A percentile compares a stretch with the other conserved stretches of the same genome.
Conservation (phyloP, 208 protist genomes). For the Trypanosoma platydactyli region DNA sequence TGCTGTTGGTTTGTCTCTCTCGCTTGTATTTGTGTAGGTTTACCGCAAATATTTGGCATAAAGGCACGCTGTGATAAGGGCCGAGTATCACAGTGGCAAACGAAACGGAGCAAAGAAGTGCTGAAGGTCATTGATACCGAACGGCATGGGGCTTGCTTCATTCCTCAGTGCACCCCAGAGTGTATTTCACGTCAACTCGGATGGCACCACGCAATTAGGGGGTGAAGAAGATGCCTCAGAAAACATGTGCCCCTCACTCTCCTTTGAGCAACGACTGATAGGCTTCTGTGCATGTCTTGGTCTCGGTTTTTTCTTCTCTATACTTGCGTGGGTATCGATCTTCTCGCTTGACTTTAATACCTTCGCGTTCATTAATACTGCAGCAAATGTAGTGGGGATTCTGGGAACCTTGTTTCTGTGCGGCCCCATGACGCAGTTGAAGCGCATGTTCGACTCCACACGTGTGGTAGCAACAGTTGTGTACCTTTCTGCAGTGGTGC, state of each 20-base stretch:
- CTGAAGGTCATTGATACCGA: too few relatives aligned
- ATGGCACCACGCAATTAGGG: conserved; percentile 8
- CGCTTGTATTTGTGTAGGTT: too few relatives aligned
- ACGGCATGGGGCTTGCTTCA: conserved; percentile 6
- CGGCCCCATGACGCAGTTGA: conserved; percentile 56
- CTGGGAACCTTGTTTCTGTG: conserved; percentile 66
- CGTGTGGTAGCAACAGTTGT: conserved; percentile 53
- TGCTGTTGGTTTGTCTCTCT: too few relatives aligned
- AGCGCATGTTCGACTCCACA: conserved; percentile 63
- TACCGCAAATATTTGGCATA: too few relatives aligned
- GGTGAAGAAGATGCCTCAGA: conserved; percentile 25
- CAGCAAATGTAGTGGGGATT: conserved; percentile 32
- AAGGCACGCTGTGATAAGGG: too few relatives aligned
- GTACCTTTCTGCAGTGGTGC: conserved; percentile 48
- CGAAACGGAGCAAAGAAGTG: too few relatives aligned
- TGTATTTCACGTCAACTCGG: conserved; percentile 20
- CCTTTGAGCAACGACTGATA: conserved; percentile 59
- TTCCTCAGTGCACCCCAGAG: conserved; percentile 20
- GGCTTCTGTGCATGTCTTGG: conserved; percentile 45
- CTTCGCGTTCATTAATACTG: conserved; percentile 64
- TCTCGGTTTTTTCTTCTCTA: conserved; percentile 50
- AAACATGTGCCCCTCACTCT: conserved; percentile 42
- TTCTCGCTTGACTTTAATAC: conserved; percentile 49
- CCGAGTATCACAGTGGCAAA: too few relatives aligned
- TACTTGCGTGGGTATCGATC: conserved; percentile 58